Evolutionary conservation across 2,329 filamentous ascomycete genomes (phyloP).

Genomic region (Talaromyces pinophilus): DNA sequence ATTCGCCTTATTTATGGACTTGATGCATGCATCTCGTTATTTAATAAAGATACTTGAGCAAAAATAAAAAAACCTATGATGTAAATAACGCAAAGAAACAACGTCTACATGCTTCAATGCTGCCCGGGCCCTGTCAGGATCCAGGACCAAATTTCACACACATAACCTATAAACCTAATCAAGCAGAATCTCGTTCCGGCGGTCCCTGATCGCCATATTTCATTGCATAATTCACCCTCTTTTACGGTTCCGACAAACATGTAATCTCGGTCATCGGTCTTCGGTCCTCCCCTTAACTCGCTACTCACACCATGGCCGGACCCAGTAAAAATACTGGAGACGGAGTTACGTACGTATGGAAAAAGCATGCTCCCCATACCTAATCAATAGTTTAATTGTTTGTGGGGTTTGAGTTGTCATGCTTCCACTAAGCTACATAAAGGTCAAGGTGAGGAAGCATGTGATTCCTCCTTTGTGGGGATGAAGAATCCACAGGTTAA

Average conservation of each 20-base stretch:
- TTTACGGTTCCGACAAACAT: background rate
- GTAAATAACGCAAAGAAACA: background rate
- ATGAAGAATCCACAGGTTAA: background rate
- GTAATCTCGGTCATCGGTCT: background rate
- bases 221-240: background rate
- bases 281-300: background rate
- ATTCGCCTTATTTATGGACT: background rate
- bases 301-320: background rate
- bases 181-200: background rate
- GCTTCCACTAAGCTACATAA: background rate
- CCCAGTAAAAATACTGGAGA: background rate
- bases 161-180: too few species aligned
- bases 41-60: too few species aligned
- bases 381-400: background rate
- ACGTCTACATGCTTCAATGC: too few species aligned
- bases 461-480: conserved; percentile 1
- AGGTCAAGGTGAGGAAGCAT: background rate
- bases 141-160: too few species aligned
- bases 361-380: background rate
- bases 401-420: background rate
- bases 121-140: too few species aligned
- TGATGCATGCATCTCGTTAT: background rate
- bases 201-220: background rate
- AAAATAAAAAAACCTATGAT: background rate
- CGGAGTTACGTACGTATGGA: background rate